These are phyloP conservation scores for Suhomyces anneliseae DNA, from an alignment of 1,139 yeast species.

Conservation along the genomic window DNA sequence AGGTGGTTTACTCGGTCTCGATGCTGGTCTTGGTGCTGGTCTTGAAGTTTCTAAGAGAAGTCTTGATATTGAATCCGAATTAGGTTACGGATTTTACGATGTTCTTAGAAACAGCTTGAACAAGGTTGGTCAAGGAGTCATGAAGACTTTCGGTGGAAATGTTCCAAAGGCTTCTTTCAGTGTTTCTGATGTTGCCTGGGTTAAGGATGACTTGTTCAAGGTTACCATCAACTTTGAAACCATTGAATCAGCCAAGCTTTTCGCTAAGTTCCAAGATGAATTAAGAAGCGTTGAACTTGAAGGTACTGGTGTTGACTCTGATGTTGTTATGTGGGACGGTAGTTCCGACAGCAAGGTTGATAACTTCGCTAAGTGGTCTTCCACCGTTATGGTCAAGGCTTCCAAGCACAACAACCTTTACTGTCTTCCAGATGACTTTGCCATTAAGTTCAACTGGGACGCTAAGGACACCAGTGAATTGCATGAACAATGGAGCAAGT, in stretches of 20 bases:
- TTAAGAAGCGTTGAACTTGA: conserved; percentile 17
- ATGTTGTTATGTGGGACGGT: conserved; percentile 16
- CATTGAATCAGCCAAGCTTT: conserved; percentile 16
- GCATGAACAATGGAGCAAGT: conserved; percentile 18
- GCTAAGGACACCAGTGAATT: conserved; percentile 15
- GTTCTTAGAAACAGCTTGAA: conserved; percentile 11
- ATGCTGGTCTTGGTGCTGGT: conserved; percentile 9
- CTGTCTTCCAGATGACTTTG: conserved; percentile 34
- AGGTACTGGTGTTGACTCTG: conserved; percentile 14
- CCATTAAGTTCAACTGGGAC: conserved; percentile 25
- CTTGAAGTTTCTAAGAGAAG: conserved; percentile 13
- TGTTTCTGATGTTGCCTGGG: conserved; percentile 27
- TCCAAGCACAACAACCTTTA: conserved; percentile 23
- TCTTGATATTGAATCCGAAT: conserved; percentile 12
- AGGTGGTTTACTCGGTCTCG: conserved; percentile 7
- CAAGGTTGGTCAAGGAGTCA: conserved; percentile 12
- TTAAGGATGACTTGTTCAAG: conserved; percentile 28
- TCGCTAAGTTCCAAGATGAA: conserved; percentile 22
- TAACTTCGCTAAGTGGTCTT: conserved; percentile 21
- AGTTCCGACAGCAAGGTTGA: conserved; percentile 22
- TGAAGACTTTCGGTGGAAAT: conserved; percentile 13
- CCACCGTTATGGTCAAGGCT: conserved; percentile 27
- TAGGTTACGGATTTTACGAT: conserved; percentile 12
- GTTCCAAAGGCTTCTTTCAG: conserved; percentile 30
- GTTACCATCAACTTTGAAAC: conserved; percentile 24